Conservation (phyloP, 768 basidiomycete species). For the Rhodotorula kratochvilovae region DNA sequence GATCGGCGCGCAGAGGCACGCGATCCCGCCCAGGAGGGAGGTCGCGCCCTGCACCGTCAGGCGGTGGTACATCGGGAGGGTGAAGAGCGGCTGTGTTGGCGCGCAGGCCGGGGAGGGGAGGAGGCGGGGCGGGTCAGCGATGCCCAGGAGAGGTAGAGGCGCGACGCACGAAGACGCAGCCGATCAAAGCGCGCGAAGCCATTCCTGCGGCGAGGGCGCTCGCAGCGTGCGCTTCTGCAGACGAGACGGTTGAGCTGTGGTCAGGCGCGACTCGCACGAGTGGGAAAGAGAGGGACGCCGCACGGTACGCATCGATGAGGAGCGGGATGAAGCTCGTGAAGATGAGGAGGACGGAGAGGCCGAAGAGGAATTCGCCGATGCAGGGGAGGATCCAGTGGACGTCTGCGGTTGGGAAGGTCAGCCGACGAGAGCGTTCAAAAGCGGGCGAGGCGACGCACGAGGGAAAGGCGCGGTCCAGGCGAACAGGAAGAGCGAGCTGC, state of each 20-base stretch:
- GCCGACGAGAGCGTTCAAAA: not conserved
- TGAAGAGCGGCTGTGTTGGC: slow-evolving; percentile 11
- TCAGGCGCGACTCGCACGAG: not conserved
- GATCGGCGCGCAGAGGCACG: slow-evolving; percentile 23
- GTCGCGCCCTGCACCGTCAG: slow-evolving; percentile 33
- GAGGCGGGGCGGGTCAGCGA: not conserved
- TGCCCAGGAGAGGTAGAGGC: no score
- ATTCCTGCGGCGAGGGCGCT: slow-evolving; percentile 38
- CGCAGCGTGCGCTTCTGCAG: slow-evolving; percentile 22
- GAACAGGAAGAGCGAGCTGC: slow-evolving; percentile 31
- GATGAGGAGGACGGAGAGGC: slow-evolving; percentile 18
- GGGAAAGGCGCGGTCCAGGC: slow-evolving; percentile 27
- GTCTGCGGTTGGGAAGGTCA: not conserved
- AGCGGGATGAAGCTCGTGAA: slow-evolving; percentile 32
- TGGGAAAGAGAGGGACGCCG: not conserved
- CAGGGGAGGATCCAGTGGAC: slow-evolving; percentile 36
- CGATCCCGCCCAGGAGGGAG: slow-evolving; percentile 32
- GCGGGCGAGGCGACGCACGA: not conserved
- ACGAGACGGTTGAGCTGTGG: not conserved
- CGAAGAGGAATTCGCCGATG: slow-evolving; percentile 34
- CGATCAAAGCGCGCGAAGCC: slow-evolving; percentile 28
- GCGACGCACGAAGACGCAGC: slow-evolving; percentile 22
- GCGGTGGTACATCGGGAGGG: slow-evolving; percentile 34
- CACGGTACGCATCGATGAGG: slow-evolving; percentile 8
- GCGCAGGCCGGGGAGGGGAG: not conserved